Evolutionary conservation across 2,329 filamentous ascomycete species (phyloP).

Genomic region (Nemania sp.): DNA sequence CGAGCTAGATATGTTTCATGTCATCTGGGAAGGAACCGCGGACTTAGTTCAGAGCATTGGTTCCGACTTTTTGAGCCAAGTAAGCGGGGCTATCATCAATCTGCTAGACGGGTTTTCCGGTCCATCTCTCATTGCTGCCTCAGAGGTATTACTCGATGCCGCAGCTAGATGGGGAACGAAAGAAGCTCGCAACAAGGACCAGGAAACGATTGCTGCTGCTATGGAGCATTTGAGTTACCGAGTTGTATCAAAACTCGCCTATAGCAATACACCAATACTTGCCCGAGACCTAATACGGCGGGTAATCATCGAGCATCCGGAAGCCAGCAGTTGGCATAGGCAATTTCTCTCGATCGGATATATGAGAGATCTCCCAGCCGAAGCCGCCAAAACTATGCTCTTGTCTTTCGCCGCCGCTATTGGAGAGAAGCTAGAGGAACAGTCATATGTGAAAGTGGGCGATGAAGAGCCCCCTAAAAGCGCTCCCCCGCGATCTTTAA

Average conservation of each 20-base stretch:
- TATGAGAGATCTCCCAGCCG: constrained; percentile 31
- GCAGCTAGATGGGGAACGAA: constrained; percentile 20
- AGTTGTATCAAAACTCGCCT: constrained; percentile 22
- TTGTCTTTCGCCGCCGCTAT: constrained; percentile 35
- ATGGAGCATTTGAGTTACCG: constrained; percentile 22
- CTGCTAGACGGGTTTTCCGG: constrained; percentile 21
- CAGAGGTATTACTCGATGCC: constrained; percentile 26
- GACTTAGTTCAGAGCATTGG: constrained; percentile 26
- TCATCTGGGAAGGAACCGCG: constrained; percentile 29
- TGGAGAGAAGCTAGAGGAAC: constrained; percentile 35
- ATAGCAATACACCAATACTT: constrained; percentile 23
- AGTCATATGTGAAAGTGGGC: constrained; percentile 35
- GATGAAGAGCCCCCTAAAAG: constrained; percentile 24
- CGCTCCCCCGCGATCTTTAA: constrained; percentile 30
- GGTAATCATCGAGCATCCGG: constrained; percentile 33
- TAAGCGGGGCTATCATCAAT: background rate
- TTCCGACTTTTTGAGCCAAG: constrained; percentile 20
- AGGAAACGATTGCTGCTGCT: constrained; percentile 5
- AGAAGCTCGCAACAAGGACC: constrained; percentile 20
- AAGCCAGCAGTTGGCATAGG: constrained; percentile 37
- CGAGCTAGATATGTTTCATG: constrained; percentile 26
- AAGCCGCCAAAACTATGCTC: constrained; percentile 33
- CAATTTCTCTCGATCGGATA: constrained; percentile 31
- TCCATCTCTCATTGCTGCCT: constrained; percentile 26
- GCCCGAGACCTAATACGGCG: constrained; percentile 26